Percentiles rank a stretch among this genome's conserved stretches.
Conservation (phyloP, 192 early-diverging fungal species). For the Podochytrium sp. region DNA sequence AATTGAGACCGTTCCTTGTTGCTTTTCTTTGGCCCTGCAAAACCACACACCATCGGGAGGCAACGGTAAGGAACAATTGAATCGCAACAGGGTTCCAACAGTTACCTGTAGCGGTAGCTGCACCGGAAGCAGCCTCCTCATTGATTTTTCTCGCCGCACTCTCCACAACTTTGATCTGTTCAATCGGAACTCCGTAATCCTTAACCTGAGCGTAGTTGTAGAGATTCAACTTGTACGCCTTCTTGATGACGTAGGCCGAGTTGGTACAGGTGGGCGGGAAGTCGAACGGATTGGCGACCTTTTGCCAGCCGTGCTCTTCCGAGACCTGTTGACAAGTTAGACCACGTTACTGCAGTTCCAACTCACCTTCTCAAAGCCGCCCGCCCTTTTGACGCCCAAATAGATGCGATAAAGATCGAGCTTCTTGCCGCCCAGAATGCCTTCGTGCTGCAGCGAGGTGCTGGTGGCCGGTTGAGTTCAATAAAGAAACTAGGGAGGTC, state of each 20-base stretch:
- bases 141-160: not conserved
- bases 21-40: too few relatives aligned
- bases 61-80: too few relatives aligned
- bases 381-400: slow-evolving; percentile 56
- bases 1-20: not conserved
- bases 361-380: slow-evolving; percentile 71
- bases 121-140: too few relatives aligned
- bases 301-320: slow-evolving; percentile 73
- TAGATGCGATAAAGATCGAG: slow-evolving; percentile 67
- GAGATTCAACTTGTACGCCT: slow-evolving; percentile 71
- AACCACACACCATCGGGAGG: too few relatives aligned
- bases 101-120: not conserved
- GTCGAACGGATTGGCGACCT: slow-evolving; percentile 72
- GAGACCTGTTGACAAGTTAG: slow-evolving; percentile 56
- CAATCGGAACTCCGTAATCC: slow-evolving; percentile 12
- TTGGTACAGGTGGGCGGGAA: slow-evolving; percentile 85
- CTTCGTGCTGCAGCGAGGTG: slow-evolving; percentile 48
- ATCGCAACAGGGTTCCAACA: too few relatives aligned
- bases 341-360: not conserved
- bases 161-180: not conserved
- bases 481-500: not conserved
- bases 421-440: slow-evolving; percentile 76
- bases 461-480: slow-evolving; percentile 16
- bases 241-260: slow-evolving; percentile 77
- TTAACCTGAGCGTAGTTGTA: slow-evolving; percentile 66